Evolutionary conservation across 352 stramenopile species (phyloP), one percentile per base, ranked within the genome.

Genomic region (Pythium monospermum): DNA sequence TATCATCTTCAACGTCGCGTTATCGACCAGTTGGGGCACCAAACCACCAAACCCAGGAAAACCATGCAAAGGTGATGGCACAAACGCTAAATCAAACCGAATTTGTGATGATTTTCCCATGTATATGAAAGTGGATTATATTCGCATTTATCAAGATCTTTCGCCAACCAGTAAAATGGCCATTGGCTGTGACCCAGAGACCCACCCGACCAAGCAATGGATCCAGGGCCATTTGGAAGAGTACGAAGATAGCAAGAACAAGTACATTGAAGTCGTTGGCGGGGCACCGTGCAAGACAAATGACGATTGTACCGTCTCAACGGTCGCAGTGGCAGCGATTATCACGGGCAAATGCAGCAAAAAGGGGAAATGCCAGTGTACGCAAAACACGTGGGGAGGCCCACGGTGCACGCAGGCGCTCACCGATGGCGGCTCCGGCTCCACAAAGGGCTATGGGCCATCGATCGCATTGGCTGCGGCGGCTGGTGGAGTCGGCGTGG

Each of bases 1-100:
- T 60, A 53, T 87, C 25, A 87, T 87, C 41, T 77, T 87, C 40
- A 87, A 87, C 55, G 73, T 87, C 11, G 76, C 76, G 3, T 49
- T 87, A 0, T 76, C 73, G 0, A 73, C 63, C 1, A 72, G 64
- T 28, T 86, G 75, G 75, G 68, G 68, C 16, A 27, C 69, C 0
- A 52, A 23, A 18, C 73, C 73, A 25, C 73, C 73, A 25, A 84
- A 84, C 42, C 41, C 66, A 25, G 64, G 70, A 1, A 39, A 49
- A 15, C 52, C 67, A 8, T 77, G 73, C 30, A 57, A 13, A 13
- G 30, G 30, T 13, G 30, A 59, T 8, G 61, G 68, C 1, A 22
- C 5, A 11, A 25, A 57, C 6, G 15, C 7, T 13, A 6, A 13
- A 18, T 31, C 41, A 6, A 59, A 59, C 15, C 1, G 38, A 18